A percentile compares a stretch with the other conserved stretches of the same genome.
phyloP scores from a whole-genome alignment of 495 filamentous ascomycete species.

The Cercophora scortea region DNA sequence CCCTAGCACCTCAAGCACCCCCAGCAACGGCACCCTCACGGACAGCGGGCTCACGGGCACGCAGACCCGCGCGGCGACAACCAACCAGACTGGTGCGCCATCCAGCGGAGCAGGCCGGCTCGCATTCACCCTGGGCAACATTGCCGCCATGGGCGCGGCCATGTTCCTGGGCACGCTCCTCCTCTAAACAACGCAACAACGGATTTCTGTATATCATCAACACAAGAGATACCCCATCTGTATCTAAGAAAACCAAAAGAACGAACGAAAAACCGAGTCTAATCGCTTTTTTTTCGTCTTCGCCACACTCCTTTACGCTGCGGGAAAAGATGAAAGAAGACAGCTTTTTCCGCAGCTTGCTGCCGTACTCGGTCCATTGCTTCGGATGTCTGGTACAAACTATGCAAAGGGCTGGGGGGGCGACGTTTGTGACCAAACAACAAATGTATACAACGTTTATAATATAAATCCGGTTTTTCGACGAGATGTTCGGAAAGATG shows the following conservation, averaged over 20 bases:
- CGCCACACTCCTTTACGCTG: slow-evolving; percentile 14
- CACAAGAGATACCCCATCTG: not conserved
- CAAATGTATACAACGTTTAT: no score
- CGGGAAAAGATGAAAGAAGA: no score
- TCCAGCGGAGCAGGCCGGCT: slow-evolving; percentile 18
- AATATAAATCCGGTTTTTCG: no score
- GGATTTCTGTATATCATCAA: not conserved
- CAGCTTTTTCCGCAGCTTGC: no score
- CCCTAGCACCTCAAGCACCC: slow-evolving; percentile 4
- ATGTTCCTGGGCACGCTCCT: slow-evolving; percentile 18
- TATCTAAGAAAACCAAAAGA: slow-evolving; percentile 5
- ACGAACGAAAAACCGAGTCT: not conserved
- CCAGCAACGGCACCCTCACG: slow-evolving; percentile 3
- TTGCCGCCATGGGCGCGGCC: slow-evolving; percentile 17
- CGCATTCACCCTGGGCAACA: slow-evolving; percentile 8
- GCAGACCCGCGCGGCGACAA: slow-evolving; percentile 1
- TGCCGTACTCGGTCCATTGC: no score
- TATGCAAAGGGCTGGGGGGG: no score
- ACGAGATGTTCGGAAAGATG: no score
- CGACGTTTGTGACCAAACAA: no score
- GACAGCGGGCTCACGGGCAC: slow-evolving; percentile 6
- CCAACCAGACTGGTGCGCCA: slow-evolving; percentile 1
- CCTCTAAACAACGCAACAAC: slow-evolving; percentile 16
- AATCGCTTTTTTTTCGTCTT: slow-evolving; percentile 16
- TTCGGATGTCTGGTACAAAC: no score